Evolutionary conservation across 192 early-diverging fungal species (phyloP), one percentile per base, ranked within the genome.

Genomic region (Phycomyces blakesleeanus): DNA sequence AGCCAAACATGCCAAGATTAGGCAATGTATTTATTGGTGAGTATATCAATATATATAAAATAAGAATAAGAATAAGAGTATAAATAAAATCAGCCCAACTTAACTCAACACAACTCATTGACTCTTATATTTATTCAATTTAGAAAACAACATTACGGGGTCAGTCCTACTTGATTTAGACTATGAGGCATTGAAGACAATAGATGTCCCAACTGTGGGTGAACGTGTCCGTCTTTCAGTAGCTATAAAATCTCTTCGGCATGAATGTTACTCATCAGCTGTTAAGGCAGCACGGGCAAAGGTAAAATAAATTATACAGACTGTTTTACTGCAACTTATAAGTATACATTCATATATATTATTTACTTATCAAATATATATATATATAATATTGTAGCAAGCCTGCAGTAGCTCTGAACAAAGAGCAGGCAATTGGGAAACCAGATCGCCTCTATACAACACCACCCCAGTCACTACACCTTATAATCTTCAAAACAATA

Each of bases 81-180:
- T n/a, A n/a, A n/a, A n/a, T n/a, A n/a, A n/a, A n/a, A n/a, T n/a
- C n/a, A n/a, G n/a, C n/a, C n/a, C n/a, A n/a, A n/a, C n/a, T n/a
- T n/a, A n/a, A n/a, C 3, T 14, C n/a, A 37, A 25, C 26, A 25
- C 15, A 42, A 12, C 20, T 10, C 27, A 24, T 20, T 22, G 29
- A 57, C 12, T 24, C 21, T 55, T 5, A 29, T 16, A 20, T 54
- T 51, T 25, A 8, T 58, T 38, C 20, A 20, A 38, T 52, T 49
- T 75, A 81, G 86, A 91, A 27, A 86, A 95, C 72, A 67, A 87
- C 56, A 87, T 97, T 50, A 91, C 76, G 14, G 95, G 95, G n/a
- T 82, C 87, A 21, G 80, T 89, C 6, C 74, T 97, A 55, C 73
- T 91, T 4, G 93, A 95, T 73, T 78, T 97, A 2, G 87, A 92